Conservation (phyloP, 306 rosid species). For the Gillenia trifoliata region DNA sequence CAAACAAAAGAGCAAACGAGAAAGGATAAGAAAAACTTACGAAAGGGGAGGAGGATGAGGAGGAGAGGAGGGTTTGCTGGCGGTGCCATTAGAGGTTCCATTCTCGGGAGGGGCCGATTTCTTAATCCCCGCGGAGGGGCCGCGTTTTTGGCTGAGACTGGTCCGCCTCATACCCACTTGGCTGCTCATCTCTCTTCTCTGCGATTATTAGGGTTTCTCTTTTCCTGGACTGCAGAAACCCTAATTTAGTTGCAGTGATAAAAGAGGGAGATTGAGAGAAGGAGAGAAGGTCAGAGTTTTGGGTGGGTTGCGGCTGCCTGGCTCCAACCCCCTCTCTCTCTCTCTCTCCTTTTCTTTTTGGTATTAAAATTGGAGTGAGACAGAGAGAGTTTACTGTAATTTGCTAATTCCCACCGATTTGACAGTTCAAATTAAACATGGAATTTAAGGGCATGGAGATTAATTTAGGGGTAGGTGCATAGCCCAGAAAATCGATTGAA, state of each 20-base stretch:
- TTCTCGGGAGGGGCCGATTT: constrained; percentile 36
- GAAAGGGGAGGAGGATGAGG: constrained; percentile 19
- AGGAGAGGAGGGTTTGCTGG: constrained; percentile 64
- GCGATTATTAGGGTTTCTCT: not conserved
- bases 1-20: not conserved
- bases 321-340: not conserved
- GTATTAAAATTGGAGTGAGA: not conserved
- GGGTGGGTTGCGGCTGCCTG: not conserved
- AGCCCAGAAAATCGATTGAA: too few relatives aligned
- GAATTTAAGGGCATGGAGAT: not conserved
- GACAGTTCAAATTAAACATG: constrained; percentile 5
- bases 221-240: not conserved
- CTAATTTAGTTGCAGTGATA: not conserved
- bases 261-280: not conserved
- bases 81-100: constrained; percentile 38
- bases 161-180: constrained; percentile 48
- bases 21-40: constrained; percentile 19
- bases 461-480: too few relatives aligned
- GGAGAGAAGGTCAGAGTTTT: not conserved
- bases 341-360: not conserved
- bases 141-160: constrained; percentile 41
- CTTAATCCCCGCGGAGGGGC: constrained; percentile 46
- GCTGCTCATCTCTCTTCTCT: constrained; percentile 52
- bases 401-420: constrained; percentile 6
- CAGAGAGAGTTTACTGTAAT: not conserved